Base-by-base conservation (phyloP, 164 flowering plant species). In the Piper longum region DNA sequence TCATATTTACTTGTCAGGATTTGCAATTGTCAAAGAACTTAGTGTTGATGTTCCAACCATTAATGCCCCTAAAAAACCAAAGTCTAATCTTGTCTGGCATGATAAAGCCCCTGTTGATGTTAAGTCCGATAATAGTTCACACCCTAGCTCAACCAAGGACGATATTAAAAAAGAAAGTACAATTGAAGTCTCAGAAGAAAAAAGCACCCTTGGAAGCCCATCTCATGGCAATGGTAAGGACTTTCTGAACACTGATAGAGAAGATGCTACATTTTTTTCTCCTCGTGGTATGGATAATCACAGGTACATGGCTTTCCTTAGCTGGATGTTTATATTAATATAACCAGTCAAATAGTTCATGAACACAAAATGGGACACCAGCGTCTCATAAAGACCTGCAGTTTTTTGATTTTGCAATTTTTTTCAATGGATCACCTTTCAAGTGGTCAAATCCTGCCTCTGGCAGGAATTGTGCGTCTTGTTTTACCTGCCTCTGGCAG, bases 11-110 rank as follows among this genome's bases (percentile, higher is more conserved):
- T 67, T 72, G 48, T 63, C 85, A 93, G 99, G 96, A 57, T 93
- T 82, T 68, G 62, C 82, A 45, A 72, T 76, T 75, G 97, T 82
- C 64, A 91, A 90, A 74, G 99, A 93, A 78, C 85, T 90, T 66
- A 83, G 96, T 44, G 87, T 84, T 72, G 97, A 90, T 67, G 96
- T 86, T 59, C 82, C 85, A 80, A 88, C 88, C 68, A 76, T 82
- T 43, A 57, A 80, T 57, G 95, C 92, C 41, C 91, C 96, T 64
- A 89, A 93, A 41, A 92, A 77, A 75, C 70, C 68, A 36, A 81
- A 79, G 71, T 63, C 79, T 66, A 64, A 74, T 43, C 18, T 70
- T 41, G 67, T 72, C 60, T 58, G 60, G 70, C 79, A 77, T 41
- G 83, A 71, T 51, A 69, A 72, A 57, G 26, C 70, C 63, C 63